These are phyloP conservation scores for Nemania sp. DNA, from an alignment of 2,329 filamentous ascomycete species.

Conservation along the genomic window DNA sequence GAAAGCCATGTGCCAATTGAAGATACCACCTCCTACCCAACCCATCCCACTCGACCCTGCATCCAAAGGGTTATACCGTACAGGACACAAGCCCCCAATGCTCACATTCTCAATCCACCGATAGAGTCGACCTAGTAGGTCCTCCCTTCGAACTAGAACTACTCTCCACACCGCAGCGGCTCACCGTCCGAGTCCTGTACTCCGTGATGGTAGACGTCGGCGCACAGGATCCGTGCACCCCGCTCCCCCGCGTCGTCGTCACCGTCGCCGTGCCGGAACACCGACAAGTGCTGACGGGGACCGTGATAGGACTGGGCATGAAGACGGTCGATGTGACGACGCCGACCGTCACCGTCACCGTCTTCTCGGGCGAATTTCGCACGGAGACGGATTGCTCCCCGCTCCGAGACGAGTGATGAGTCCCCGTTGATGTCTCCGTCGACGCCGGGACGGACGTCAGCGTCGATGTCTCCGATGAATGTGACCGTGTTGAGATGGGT, in stretches of 20 bases:
- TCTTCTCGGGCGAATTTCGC: slow-evolving; percentile 4
- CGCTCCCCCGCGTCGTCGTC: neutral
- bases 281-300: slow-evolving; percentile 16
- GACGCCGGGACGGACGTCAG: slow-evolving; percentile 16
- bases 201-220: neutral
- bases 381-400: neutral
- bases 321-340: slow-evolving; percentile 26
- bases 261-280: neutral
- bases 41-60: too few species aligned
- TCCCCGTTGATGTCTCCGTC: neutral
- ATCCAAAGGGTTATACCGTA: too few species aligned
- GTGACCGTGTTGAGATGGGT: neutral
- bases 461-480: slow-evolving; percentile 5
- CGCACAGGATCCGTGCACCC: neutral
- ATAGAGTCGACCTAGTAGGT: too few species aligned
- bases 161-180: neutral
- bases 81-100: too few species aligned
- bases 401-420: neutral
- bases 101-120: too few species aligned
- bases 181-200: slow-evolving; percentile 13
- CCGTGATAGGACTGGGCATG: slow-evolving; percentile 26
- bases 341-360: slow-evolving; percentile 13
- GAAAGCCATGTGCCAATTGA: too few species aligned
- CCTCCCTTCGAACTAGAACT: neutral
- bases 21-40: too few species aligned